Base-by-base conservation (phyloP, 1,284 basidiomycete species). In the Cryptococcus amylolentus region DNA sequence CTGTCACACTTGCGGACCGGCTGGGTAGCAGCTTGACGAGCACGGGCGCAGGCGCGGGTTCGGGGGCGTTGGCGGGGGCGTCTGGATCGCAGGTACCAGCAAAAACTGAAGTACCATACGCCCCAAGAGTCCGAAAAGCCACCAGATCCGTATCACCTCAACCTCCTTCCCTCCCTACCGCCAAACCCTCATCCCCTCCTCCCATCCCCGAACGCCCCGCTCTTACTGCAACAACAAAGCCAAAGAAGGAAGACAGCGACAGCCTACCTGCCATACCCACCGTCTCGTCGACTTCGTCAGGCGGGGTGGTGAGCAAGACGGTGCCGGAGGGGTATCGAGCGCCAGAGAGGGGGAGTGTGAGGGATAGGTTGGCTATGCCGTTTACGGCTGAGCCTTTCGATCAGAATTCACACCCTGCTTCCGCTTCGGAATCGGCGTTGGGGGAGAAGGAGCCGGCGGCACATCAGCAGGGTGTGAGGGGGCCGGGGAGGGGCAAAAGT, bases 221-320 rank as follows among this genome's bases (percentile, higher is more conserved):
- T 2, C 42, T 39, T 43, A 45, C 23, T 9, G 23, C 40, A 39
- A 43, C 40, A 39, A 43, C 27, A 13, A 53, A 23, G 23, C 23
- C 40, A 23, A 57, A 55, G 27, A 55, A 60, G 40, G 63, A 62
- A 18, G 71, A 69, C 10, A 10, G 31, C 31, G 31, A 35, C 31
- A 35, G 31, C 38, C 62, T 74, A 2, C 69, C 73, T 1, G 62
- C 71, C 3, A 71, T 75, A 12, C 73, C 73, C 0, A 80, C 88
- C 26, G 88, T 91, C 59, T 85, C 87, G 0, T 87, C 86, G 18
- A 88, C 86, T 10, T 80, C 84, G 0, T 83, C 86, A 47, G 89
- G 89, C 4, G 89, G 89, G 0, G 82, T 92, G 10, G 91, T 88
- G 0, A 84, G 84, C 31, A 80, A 88, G 82, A 88, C 76, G 71